phyloP scores from a whole-genome alignment of 148 eudicot species.

The Rhododendron molle region DNA sequence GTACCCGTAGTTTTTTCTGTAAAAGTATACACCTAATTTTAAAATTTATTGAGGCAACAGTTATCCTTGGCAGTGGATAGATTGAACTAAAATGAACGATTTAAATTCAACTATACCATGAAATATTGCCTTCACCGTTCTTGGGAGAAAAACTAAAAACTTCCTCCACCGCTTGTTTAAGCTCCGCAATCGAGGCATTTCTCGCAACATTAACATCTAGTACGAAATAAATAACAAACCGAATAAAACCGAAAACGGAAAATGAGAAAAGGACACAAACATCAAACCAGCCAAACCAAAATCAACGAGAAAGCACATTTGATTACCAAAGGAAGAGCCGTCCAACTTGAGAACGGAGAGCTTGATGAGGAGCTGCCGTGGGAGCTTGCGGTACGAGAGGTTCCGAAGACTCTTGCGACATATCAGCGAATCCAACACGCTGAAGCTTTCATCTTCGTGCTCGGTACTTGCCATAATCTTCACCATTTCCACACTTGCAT shows the following conservation, averaged over 20 bases:
- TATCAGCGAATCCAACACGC: conserved; percentile 10
- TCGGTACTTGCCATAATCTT: conserved; percentile 19
- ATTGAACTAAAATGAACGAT: neutral
- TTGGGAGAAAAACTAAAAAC: conserved; percentile 16
- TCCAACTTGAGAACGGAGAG: conserved; percentile 40
- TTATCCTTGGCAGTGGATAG: neutral
- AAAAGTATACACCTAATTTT: neutral
- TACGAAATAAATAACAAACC: neutral
- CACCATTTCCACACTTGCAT: neutral
- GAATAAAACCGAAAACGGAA: neutral
- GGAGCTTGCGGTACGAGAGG: conserved; percentile 30
- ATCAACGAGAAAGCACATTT: neutral
- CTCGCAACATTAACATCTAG: conserved; percentile 30
- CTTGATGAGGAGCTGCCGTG: conserved; percentile 24
- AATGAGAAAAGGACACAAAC: neutral
- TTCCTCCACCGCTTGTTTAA: conserved; percentile 31
- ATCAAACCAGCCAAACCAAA: neutral
- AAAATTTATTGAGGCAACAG: neutral
- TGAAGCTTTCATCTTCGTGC: conserved; percentile 3
- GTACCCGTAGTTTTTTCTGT: too few species aligned
- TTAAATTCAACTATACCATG: conserved; percentile 23
- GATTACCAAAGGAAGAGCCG: conserved; percentile 39
- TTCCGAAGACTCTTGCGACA: conserved; percentile 8
- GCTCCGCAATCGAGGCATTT: conserved; percentile 29
- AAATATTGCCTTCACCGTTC: conserved; percentile 18